These are phyloP conservation scores for Coniochaeta pulveracea DNA, from an alignment of 2,329 filamentous ascomycete species.

Conservation along the genomic window DNA sequence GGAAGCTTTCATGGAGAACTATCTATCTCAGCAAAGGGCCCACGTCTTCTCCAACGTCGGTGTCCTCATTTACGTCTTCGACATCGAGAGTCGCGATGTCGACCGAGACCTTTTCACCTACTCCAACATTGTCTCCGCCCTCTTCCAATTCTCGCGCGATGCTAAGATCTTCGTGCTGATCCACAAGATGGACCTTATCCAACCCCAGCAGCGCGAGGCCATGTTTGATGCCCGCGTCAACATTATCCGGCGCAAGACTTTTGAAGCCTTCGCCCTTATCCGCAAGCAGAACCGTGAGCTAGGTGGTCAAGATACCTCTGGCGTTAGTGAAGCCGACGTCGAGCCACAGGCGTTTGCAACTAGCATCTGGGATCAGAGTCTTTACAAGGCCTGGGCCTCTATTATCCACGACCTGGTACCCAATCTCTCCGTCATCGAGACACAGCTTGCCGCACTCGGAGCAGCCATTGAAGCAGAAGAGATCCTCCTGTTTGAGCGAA, in stretches of 20 bases:
- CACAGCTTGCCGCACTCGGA: constrained; percentile 71
- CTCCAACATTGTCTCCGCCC: constrained; percentile 75
- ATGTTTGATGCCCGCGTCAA: constrained; percentile 78
- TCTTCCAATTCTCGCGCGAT: constrained; percentile 69
- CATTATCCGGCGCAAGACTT: constrained; percentile 64
- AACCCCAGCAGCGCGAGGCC: constrained; percentile 62
- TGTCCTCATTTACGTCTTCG: constrained; percentile 97
- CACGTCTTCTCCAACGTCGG: constrained; percentile 96
- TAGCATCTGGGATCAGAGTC: constrained; percentile 95
- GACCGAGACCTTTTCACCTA: constrained; percentile 90
- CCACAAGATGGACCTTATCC: constrained; percentile 97
- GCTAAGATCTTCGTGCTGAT: constrained; percentile 90
- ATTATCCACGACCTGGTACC: constrained; percentile 98
- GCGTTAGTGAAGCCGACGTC: constrained; percentile 27
- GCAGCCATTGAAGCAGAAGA: constrained; percentile 86
- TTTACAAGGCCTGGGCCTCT: constrained; percentile 97
- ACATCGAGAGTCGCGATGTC: constrained; percentile 92
- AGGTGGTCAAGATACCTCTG: constrained; percentile 18
- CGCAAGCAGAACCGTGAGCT: constrained; percentile 14
- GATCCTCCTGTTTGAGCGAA: constrained; percentile 87
- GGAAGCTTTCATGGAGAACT: constrained; percentile 98
- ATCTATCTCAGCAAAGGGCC: constrained; percentile 85
- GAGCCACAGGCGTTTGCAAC: constrained; percentile 84
- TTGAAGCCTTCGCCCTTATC: constrained; percentile 35
- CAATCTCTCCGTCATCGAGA: constrained; percentile 79